Evolutionary conservation across 495 filamentous ascomycete species (phyloP), one percentile per base, ranked within the genome.

Genomic region (Hapsidospora chrysogenum): DNA sequence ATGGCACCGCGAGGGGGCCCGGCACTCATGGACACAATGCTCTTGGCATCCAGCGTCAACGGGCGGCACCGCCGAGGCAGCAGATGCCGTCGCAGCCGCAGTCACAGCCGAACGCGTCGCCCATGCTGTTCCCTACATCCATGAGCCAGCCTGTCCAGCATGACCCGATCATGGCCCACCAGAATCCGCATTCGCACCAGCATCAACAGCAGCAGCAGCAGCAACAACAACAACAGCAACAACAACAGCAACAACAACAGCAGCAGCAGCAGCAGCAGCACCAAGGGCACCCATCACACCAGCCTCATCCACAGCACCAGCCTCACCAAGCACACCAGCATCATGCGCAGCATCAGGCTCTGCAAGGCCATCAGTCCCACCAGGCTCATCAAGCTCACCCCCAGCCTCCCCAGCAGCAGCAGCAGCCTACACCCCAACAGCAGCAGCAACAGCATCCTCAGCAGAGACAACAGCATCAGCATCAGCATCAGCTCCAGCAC

Each of bases 301-400:
- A 21, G 18, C 17, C 18, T 9, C 33, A 36, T 16, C 33, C 44
- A 51, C 37, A 57, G 44, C 52, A 13, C 45, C 52, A 22, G 22
- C 47, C 38, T 39, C 60, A 45, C 51, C 58, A 41, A 52, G 57
- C 31, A 45, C 60, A 40, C 49, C 53, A 50, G 31, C 51, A 44
- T 14, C 47, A 48, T 29, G 32, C 43, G 4, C 51, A 58, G 38
- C 57, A 57, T 33, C 37, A 47, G 44, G 19, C 39, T 42, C 15
- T 40, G 44, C 41, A 37, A 29, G 39, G 31, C 25, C 43, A 46
- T 20, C 50, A 47, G 27, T 35, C 42, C 9, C 33, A 44, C 17
- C 23, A n/a, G n/a, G n/a, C 44, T 16, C 31, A 44, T 19, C 50
- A n/a, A n/a, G n/a, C n/a, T n/a, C n/a, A 48, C 38, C 38, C 40